Evolutionary conservation across 108 stramenopile species (phyloP).

Genomic region (Skeletonema menzelii): DNA sequence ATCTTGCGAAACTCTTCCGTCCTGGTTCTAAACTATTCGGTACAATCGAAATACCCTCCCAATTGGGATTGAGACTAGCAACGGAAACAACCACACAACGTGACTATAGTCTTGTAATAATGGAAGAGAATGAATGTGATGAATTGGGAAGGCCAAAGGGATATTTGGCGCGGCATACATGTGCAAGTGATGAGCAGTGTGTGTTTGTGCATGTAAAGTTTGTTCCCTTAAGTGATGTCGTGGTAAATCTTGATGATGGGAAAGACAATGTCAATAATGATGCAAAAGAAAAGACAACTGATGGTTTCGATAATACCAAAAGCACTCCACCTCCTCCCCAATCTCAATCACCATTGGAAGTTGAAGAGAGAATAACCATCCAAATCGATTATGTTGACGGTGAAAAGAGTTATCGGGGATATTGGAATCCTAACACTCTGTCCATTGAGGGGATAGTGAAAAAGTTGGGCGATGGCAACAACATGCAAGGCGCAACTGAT

Average conservation of each 20-base stretch:
- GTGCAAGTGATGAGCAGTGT: conserved; percentile 36
- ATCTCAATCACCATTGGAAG: not conserved
- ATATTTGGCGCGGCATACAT: conserved; percentile 30
- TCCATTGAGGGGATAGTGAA: conserved; percentile 32
- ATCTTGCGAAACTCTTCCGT: conserved; percentile 25
- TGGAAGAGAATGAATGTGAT: conserved; percentile 35
- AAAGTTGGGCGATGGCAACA: conserved; percentile 9
- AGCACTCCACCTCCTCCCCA: not conserved
- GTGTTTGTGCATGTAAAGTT: conserved; percentile 25
- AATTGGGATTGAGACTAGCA: not conserved
- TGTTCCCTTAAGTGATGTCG: conserved; percentile 16
- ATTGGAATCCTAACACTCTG: conserved; percentile 32
- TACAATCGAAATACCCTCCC: conserved; percentile 14
- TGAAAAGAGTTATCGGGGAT: conserved; percentile 13
- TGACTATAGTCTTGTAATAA: conserved; percentile 32
- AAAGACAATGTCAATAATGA: not conserved
- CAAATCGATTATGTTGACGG: conserved; percentile 42
- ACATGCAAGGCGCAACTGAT: conserved; percentile 4
- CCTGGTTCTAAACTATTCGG: conserved; percentile 35
- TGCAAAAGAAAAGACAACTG: conserved; percentile 2
- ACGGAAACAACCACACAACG: not conserved
- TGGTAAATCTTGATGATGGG: not conserved
- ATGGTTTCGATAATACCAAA: not conserved
- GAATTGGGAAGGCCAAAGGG: conserved; percentile 37
- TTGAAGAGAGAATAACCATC: conserved; percentile 25